phyloP scores from a whole-genome alignment of 768 basidiomycete genomes.

The Suillus subalutaceus region DNA sequence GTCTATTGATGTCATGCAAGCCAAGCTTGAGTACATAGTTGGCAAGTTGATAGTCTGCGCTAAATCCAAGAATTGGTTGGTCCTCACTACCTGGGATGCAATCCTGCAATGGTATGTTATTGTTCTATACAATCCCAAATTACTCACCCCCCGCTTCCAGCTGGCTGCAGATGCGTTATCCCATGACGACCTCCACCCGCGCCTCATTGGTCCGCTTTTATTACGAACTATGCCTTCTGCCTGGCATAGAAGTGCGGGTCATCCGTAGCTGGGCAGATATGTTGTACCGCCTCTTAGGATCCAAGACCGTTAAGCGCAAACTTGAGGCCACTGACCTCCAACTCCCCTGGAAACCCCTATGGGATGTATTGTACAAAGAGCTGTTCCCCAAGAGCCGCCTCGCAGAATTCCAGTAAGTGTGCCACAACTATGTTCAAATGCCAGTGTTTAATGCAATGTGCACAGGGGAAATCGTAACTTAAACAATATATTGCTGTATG shows the following conservation, averaged over 20 bases:
- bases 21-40: constrained; percentile 68
- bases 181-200: constrained; percentile 67
- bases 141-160: constrained; percentile 37
- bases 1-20: constrained; percentile 69
- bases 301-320: constrained; percentile 69
- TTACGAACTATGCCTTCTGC: constrained; percentile 77
- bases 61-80: constrained; percentile 75
- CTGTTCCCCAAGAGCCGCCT: constrained; percentile 71
- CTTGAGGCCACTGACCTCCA: constrained; percentile 68
- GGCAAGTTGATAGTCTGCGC: constrained; percentile 70
- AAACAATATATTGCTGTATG: constrained; percentile 70
- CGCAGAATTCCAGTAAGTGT: constrained; percentile 54
- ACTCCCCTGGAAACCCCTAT: constrained; percentile 77
- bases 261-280: constrained; percentile 79
- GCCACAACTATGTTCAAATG: background rate
- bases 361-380: constrained; percentile 73
- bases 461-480: constrained; percentile 53
- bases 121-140: constrained; percentile 6
- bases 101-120: constrained; percentile 70
- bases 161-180: constrained; percentile 84
- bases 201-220: constrained; percentile 73
- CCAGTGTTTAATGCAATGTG: constrained; percentile 5
- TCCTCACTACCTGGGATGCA: constrained; percentile 78
- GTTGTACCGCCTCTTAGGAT: constrained; percentile 69
- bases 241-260: constrained; percentile 73